A percentile compares a stretch with the other conserved stretches of the same genome.
Evolutionary conservation across 768 basidiomycete genomes (phyloP).

Genomic region (Polyporus arcularius): DNA sequence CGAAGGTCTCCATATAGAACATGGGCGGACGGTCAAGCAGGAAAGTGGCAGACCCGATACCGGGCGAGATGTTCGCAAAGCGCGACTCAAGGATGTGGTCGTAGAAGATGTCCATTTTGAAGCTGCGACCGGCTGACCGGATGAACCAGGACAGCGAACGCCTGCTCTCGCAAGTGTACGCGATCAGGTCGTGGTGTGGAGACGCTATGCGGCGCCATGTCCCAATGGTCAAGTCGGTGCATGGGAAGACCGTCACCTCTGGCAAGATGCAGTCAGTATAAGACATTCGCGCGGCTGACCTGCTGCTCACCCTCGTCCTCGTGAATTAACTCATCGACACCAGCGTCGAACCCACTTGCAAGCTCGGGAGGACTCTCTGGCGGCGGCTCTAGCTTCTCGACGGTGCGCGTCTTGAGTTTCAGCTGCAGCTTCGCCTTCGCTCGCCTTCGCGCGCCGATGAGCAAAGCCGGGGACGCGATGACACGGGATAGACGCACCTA

Average conservation of each 20-base stretch:
- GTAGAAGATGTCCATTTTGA: conserved; percentile 86
- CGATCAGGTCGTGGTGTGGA: conserved; percentile 66
- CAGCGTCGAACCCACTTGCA: conserved; percentile 53
- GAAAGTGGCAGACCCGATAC: conserved; percentile 62
- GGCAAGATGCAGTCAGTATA: conserved; percentile 1
- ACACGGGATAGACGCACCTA: conserved; percentile 45
- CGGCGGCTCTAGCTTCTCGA: conserved; percentile 37
- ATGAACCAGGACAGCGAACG: conserved; percentile 80
- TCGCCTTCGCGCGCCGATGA: conserved; percentile 45
- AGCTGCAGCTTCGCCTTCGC: conserved; percentile 75
- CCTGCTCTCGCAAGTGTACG: conserved; percentile 70
- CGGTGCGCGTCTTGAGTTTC: conserved; percentile 43
- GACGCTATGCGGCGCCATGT: conserved; percentile 76
- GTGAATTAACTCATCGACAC: conserved; percentile 66
- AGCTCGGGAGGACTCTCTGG: conserved; percentile 56
- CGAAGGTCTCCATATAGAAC: conserved; percentile 63
- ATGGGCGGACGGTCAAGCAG: conserved; percentile 64
- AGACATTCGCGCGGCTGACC: background rate
- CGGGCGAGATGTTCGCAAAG: conserved; percentile 55
- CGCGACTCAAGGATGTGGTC: conserved; percentile 58
- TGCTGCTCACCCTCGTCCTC: conserved; percentile 70
- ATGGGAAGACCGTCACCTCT: conserved; percentile 79
- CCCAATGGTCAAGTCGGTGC: conserved; percentile 73
- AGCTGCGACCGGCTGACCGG: conserved; percentile 66
- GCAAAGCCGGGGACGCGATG: conserved; percentile 3